Base-by-base conservation (phyloP, 2,329 filamentous ascomycete species). In the Colletotrichum somersetense region DNA sequence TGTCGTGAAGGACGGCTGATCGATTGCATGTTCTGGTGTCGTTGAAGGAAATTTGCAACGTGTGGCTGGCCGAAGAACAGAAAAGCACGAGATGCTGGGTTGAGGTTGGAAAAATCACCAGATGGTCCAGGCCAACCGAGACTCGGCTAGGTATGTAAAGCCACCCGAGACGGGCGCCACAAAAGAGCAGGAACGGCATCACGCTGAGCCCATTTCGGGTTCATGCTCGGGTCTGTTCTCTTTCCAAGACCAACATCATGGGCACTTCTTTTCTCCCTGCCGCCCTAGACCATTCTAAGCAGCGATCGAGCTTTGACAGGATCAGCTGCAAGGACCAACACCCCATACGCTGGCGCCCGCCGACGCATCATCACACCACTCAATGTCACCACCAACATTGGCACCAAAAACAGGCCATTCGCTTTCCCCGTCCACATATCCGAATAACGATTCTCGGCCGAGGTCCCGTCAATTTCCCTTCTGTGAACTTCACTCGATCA, bases 21-120 rank as follows among this genome's bases (percentile, higher is more conserved):
- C 33, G n/a, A 55, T 53, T 55, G 33, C 26, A 33, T 56, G 38
- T 56, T 64, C 16, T 20, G 23, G 3, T 59, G 46, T 52, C 38
- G 66, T 16, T 64, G 66, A 72, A 72, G 55, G 70, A 56, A 35
- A 56, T 44, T 56, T 16, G 66, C 33, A 14, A 48, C 38, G 46
- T 70, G 69, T 30, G 59, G 61, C 66, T 30, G 59, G 61, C 66
- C 70, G 59, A 72, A 64, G 53, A 72, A 56, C 46, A 56, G 66
- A 44, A 61, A 56, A 65, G 61, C 70, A 69, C 12, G 26, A 64
- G 66, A 72, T 61, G 61, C 7, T 23, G 38, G 33, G 48, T 35
- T 53, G 61, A 42, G 35, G 40, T 64, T 69, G 70, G 55, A 65
- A 53, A 53, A 65, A 72, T 69, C 66, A 64, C 44, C 50, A 71